Evolutionary conservation across 2,329 filamentous ascomycete genomes (phyloP), one percentile per base, ranked within the genome.

Genomic region (Pyrenophora seminiperda): DNA sequence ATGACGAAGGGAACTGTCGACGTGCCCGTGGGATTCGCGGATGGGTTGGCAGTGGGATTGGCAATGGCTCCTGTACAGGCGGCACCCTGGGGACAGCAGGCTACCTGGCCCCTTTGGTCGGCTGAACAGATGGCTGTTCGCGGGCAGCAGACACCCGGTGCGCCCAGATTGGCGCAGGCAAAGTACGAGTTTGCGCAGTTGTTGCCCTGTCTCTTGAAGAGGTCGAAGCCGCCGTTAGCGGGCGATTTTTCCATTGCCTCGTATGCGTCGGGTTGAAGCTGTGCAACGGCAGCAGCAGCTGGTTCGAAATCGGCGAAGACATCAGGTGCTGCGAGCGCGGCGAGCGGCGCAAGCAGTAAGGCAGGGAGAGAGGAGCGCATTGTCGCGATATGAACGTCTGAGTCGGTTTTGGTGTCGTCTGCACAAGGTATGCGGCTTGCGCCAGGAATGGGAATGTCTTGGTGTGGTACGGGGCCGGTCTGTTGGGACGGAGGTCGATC

Each of bases 21-120:
- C 5, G 62, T 60, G 24, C 61, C 69, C 0, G 50, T 46, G 33
- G 50, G 50, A 14, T 36, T 41, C 17, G 38, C 43, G 11, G 54
- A 51, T 3, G 49, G 50, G 18, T 36, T 41, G 19, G 38, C 43
- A 11, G 54, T 53, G 4, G 49, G 38, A 17, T 27, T 24, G 42
- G 43, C 50, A 17, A 56, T 46, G 39, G 52, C 42, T 39, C 84
- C 84, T 0, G 83, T 85, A 62, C 84, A 87, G 20, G 73, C 78
- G 11, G 80, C 79, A 41, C 80, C 78, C 19, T 71, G 75, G 0
- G 83, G 83, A 70, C 84, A 87, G 75, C 84, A 87, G 18, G 83
- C 84, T 45, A 86, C 79, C 53, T 84, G 76, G 45, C 82, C 77
- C 30, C 77, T 80, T 32, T 71, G 70, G 68, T 87, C 84, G 41